Evolutionary conservation across 345 rosid species (phyloP), one percentile per base, ranked within the genome.

Genomic region (Citrus australasica): DNA sequence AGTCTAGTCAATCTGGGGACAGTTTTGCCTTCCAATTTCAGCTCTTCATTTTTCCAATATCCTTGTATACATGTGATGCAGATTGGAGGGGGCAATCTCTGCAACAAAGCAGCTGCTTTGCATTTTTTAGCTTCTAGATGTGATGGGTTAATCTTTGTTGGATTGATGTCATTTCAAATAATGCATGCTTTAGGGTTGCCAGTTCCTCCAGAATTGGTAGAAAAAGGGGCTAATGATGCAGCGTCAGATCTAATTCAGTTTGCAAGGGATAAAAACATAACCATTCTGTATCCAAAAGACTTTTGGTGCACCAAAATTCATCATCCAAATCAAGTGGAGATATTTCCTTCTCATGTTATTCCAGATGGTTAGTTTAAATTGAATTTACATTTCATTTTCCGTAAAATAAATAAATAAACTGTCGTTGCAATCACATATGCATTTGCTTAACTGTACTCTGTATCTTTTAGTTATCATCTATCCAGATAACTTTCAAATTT

Each of bases 71-170:
- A 40, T 78, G 40, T 67, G 68, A 72, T 87, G 80, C 82, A 91
- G 95, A 80, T 91, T 88, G 93, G 95, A 69, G 95, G 95, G 61
- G 83, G 88, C 28, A 86, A 88, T 86, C 81, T 91, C 79, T 74
- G 56, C 22, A 69, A 80, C 27, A 91, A 91, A 81, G 90, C 81
- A 68, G 82, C 87, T 72, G 95, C 95, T 25, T 78, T 91, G 83
- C 81, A 51, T n/a, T 85, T 79, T 77, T 87, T 91, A 83, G 89
- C 88, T 81, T 88, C 95, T 64, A 81, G 80, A 82, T 90, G 95
- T 73, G 92, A 91, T 69, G 87, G 84, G 66, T 75, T 91, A 82
- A 60, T 91, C 77, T 88, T 91, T 46, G 81, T 90, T 55, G 93
- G 95, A 76, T 79, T 82, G 85, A 86, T 91, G 88, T 78, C 93